Evolutionary conservation across 1,284 basidiomycete genomes (phyloP), one percentile per base, ranked within the genome.

Genomic region (Boletus calvinii): DNA sequence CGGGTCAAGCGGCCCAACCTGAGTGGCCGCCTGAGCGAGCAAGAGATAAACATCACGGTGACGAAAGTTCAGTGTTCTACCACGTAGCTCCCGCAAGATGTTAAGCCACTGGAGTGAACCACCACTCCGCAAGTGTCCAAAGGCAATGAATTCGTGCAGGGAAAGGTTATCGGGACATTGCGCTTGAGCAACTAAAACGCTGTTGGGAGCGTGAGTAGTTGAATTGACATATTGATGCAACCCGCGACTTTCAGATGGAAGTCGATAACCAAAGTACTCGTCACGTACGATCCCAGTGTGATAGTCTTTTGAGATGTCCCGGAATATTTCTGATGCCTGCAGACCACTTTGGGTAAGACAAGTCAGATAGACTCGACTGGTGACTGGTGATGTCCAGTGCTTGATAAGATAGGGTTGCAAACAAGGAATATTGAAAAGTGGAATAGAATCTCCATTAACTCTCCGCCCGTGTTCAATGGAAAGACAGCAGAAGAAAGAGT

Each of bases 191-290:
- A 74, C 73, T 1, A 79, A 57, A 15, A 73, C 64, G 12, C 62
- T 44, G 40, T 80, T 80, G 1, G 73, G 62, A 0, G 72, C 69
- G 49, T 77, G 72, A 2, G 48, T 52, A 1, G 74, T 77, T 0
- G 46, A 50, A 5, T 57, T 47, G 7, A 78, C 48, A 10, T 72
- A 62, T 55, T 59, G 66, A 46, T 73, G 66, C 8, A 79, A 59
- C 8, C 39, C 40, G 0, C 46, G 11, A 39, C 77, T 78, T 26
- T 26, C 26, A 1, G 63, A 54, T 0, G 63, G 64, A 1, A 73
- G 50, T 24, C 56, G 47, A 15, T 69, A 60, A 0, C 62, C 26
- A 26, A 26, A 69, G 49, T 73, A 76, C n/a, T 48, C 41, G 9
- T 36, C 2, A 1, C 26, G 26, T 26, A 26, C 6, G 7, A 7